These are phyloP conservation scores for Xylariaceae sp. DNA, from an alignment of 2,329 filamentous ascomycete species.

Conservation along the genomic window DNA sequence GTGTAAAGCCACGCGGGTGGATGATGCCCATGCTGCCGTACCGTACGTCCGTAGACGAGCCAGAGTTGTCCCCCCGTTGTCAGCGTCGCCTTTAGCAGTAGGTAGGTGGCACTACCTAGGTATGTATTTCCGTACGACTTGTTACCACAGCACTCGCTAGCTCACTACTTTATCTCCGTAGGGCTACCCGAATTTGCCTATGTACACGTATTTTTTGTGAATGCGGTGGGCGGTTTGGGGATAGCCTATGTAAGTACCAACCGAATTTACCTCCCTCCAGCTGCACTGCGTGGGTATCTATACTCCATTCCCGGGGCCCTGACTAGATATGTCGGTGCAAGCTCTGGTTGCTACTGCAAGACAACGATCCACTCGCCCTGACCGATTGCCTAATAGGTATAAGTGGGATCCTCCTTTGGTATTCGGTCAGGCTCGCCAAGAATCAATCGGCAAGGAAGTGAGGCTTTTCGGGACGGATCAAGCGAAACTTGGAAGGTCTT, in stretches of 20 bases:
- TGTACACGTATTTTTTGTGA: conserved; percentile 9
- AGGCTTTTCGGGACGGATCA: conserved; percentile 30
- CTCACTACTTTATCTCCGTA: background rate
- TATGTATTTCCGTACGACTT: conserved; percentile 1
- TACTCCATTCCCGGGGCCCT: background rate
- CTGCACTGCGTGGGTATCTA: background rate
- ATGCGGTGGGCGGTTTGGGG: background rate
- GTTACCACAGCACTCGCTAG: conserved; percentile 16
- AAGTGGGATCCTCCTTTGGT: conserved; percentile 19
- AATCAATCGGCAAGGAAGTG: conserved; percentile 18
- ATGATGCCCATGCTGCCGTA: conserved; percentile 1
- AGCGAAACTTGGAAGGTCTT: conserved; percentile 10
- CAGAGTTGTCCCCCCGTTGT: conserved; percentile 1
- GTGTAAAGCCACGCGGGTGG: conserved; percentile 24
- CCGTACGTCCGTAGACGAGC: conserved; percentile 17
- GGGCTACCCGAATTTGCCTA: conserved; percentile 2
- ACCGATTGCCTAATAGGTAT: conserved; percentile 25
- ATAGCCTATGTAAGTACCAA: background rate
- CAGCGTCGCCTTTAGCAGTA: conserved; percentile 2
- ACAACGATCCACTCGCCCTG: conserved; percentile 24
- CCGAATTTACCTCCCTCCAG: background rate
- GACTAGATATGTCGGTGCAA: conserved; percentile 1
- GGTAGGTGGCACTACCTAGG: conserved; percentile 10
- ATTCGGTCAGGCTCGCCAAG: conserved; percentile 26
- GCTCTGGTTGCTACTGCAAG: conserved; percentile 27